Percentiles rank a stretch among this genome's conserved stretches.
Conservation (phyloP, 345 rosid genomes). For the Salix caprea region DNA sequence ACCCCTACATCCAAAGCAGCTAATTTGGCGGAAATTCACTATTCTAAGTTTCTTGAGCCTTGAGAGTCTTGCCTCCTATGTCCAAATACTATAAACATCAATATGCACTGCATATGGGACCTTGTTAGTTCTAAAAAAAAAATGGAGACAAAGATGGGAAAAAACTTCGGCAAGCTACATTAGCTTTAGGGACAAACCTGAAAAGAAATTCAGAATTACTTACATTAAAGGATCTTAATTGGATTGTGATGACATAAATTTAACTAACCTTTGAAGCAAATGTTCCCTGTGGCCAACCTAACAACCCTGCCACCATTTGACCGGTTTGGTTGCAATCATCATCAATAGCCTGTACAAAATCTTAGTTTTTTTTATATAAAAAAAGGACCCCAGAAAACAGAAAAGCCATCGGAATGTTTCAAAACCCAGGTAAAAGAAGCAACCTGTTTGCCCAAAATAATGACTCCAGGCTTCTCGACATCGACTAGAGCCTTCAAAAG, state of each 20-base stretch:
- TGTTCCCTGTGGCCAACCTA: conserved; percentile 93
- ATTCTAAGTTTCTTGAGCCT: neutral
- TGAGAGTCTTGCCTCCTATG: neutral
- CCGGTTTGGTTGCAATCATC: conserved; percentile 98
- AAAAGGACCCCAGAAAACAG: neutral
- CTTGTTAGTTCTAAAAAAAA: too few species aligned
- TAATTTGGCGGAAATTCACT: neutral
- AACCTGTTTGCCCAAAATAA: conserved; percentile 86
- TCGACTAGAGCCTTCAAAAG: conserved; percentile 64
- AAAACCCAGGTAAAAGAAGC: neutral
- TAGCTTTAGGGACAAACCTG: too few species aligned
- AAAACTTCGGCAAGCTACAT: too few species aligned
- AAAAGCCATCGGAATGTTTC: neutral
- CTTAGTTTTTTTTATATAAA: neutral
- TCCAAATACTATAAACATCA: neutral
- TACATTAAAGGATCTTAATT: neutral
- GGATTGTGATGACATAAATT: neutral
- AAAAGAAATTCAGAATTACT: too few species aligned
- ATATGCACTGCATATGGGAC: too few species aligned
- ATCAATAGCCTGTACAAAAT: conserved; percentile 71
- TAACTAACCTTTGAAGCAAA: conserved; percentile 85
- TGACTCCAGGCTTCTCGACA: conserved; percentile 72
- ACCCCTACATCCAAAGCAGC: neutral
- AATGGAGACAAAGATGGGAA: too few species aligned
- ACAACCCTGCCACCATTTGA: conserved; percentile 93